A percentile compares a stretch with the other conserved stretches of the same genome.
phyloP scores from a whole-genome alignment of 2,329 filamentous ascomycete species.

The Colletotrichum neosansevieriae region DNA sequence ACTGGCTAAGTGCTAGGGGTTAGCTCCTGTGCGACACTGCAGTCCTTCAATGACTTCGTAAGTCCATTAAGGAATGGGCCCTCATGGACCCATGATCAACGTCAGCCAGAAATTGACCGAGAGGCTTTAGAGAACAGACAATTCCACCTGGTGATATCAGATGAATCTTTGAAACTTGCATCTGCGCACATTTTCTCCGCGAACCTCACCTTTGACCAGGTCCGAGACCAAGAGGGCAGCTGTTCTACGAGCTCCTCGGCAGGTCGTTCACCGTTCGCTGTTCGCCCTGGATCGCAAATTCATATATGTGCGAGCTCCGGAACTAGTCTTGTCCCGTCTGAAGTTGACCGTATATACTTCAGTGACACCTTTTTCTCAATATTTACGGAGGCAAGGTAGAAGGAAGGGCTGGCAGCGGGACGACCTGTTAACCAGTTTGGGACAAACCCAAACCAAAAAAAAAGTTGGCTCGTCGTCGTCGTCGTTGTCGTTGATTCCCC shows the following conservation, averaged over 20 bases:
- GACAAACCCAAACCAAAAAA: not conserved
- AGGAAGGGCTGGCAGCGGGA: constrained; percentile 2
- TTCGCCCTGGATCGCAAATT: constrained; percentile 2
- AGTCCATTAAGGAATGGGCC: not conserved
- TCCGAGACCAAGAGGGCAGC: not conserved
- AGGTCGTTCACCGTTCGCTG: not conserved
- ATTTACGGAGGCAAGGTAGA: too few species aligned
- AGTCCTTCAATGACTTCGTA: not conserved
- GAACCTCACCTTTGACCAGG: not conserved
- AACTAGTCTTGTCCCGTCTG: not conserved
- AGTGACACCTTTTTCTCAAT: too few species aligned
- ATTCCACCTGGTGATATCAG: not conserved
- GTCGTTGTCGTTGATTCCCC: constrained; percentile 12
- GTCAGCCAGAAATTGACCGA: not conserved
- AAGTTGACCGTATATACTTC: too few species aligned
- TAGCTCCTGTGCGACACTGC: not conserved
- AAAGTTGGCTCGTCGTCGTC: not conserved
- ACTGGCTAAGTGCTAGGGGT: not conserved
- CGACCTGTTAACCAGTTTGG: constrained; percentile 35
- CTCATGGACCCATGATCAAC: not conserved
- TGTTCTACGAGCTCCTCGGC: not conserved
- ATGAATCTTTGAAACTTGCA: not conserved
- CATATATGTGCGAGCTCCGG: constrained; percentile 10
- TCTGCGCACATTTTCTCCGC: constrained; percentile 3
- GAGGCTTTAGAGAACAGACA: not conserved